These are phyloP conservation scores for Candolleomyces aberdarensis DNA, from an alignment of 768 basidiomycete species.

Conservation along the genomic window DNA sequence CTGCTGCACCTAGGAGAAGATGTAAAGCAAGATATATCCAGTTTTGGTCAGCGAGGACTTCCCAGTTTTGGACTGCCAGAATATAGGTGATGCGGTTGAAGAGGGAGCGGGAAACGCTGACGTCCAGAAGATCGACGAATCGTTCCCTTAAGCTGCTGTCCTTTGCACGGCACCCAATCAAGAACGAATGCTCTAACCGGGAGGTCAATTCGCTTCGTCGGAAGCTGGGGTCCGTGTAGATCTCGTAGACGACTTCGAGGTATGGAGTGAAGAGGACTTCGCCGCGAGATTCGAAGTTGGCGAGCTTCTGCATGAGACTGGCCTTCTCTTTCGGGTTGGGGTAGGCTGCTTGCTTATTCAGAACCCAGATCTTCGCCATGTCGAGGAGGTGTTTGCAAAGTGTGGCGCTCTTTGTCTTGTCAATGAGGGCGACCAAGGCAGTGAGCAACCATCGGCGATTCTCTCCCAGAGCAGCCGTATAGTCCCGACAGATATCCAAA, in stretches of 20 bases:
- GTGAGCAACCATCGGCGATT: slow-evolving; percentile 79
- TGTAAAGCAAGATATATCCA: slow-evolving; percentile 94
- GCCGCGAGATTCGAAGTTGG: slow-evolving; percentile 71
- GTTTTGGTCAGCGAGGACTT: slow-evolving; percentile 84
- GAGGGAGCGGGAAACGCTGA: slow-evolving; percentile 81
- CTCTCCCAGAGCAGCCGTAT: slow-evolving; percentile 82
- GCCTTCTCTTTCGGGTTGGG: slow-evolving; percentile 97
- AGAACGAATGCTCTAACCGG: slow-evolving; percentile 88
- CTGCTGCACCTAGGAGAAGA: slow-evolving; percentile 70
- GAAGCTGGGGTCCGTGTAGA: slow-evolving; percentile 84
- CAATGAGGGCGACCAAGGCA: slow-evolving; percentile 76
- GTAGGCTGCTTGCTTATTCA: slow-evolving; percentile 78
- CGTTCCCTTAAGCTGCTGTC: slow-evolving; percentile 75
- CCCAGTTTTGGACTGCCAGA: slow-evolving; percentile 93
- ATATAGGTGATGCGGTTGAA: slow-evolving; percentile 84
- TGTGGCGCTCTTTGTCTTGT: slow-evolving; percentile 78
- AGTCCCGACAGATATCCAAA: slow-evolving; percentile 80
- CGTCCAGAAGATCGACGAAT: slow-evolving; percentile 89
- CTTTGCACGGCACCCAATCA: slow-evolving; percentile 84
- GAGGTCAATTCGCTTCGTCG: slow-evolving; percentile 92
- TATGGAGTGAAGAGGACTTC: slow-evolving; percentile 82
- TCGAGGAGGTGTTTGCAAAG: slow-evolving; percentile 86
- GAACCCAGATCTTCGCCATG: slow-evolving; percentile 85
- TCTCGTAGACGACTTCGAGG: slow-evolving; percentile 87
- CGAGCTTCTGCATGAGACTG: slow-evolving; percentile 84